Evolutionary conservation across 495 filamentous ascomycete genomes (phyloP).

Genomic region (Aspergillus nidulans): DNA sequence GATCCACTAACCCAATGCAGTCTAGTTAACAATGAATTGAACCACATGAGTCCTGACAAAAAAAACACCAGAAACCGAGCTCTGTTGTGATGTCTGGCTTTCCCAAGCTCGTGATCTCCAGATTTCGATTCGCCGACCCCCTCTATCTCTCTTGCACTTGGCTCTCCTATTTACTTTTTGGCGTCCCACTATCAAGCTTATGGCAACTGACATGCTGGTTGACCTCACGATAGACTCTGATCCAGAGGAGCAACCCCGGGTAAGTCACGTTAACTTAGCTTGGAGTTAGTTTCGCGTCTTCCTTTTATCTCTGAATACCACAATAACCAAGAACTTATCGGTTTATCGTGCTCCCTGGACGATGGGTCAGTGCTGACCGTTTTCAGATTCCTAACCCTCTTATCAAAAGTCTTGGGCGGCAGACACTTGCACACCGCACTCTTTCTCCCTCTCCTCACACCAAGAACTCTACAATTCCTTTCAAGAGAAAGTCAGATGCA

Average conservation of each 20-base stretch:
- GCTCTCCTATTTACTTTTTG: too few relatives aligned
- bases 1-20: background rate
- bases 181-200: background rate
- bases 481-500: slow-evolving; percentile 17
- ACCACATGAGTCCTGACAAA: background rate
- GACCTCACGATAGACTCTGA: slow-evolving; percentile 26
- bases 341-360: background rate
- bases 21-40: background rate
- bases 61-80: background rate
- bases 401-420: background rate
- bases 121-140: background rate
- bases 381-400: background rate
- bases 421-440: slow-evolving; percentile 4
- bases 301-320: background rate
- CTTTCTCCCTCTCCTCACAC: background rate
- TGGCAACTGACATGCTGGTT: slow-evolving; percentile 14
- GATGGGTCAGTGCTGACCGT: background rate
- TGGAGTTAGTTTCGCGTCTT: background rate
- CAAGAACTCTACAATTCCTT: slow-evolving; percentile 2
- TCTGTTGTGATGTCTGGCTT: background rate
- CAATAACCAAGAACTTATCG: background rate
- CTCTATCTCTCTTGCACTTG: too few relatives aligned
- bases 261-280: background rate
- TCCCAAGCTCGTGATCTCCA: background rate
- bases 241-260: slow-evolving; percentile 10